Base-by-base conservation (phyloP, 2,329 filamentous ascomycete genomes). In the Exophiala aquamarina region DNA sequence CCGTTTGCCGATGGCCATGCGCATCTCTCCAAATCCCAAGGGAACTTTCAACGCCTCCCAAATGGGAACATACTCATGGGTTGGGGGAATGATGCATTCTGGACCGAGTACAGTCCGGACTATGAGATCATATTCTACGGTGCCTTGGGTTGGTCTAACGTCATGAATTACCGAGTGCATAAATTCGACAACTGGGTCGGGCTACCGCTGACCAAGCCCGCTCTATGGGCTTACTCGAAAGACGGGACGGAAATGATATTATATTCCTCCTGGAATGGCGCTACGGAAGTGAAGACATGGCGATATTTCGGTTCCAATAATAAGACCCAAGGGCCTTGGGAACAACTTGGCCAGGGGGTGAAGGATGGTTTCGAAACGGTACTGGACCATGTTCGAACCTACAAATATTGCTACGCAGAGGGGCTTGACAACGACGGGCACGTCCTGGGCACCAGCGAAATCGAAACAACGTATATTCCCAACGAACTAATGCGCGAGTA, bases 111-210 rank as follows among this genome's bases (percentile, higher is more conserved):
- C 56, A 34, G 44, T 10, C 18, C 47, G n/a, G 41, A 49, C 15
- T 72, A 49, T 64, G 61, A 50, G 59, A 62, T 56, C 62, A 60
- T 59, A 62, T 41, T 67, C 59, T 56, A 61, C 20, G 63, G 62
- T 1, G 48, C 60, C 11, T 26, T 26, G 23, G 23, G 6, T 6
- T 6, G 11, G 23, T 26, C 23, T 6, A n/a, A n/a, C n/a, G 70
- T 77, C 2, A 71, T 75, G 57, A 78, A 74, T 41, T 83, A 83
- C 57, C 73, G 79, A 20, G 72, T 71, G 2, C 76, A 76, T 61
- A 78, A 77, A 56, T 36, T 29, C n/a, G 67, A 72, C 47, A n/a
- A n/a, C n/a, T 84, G 79, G 77, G 69, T 70, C 3, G 77, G 74
- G 0, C 60, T 66, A 10, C 77, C 77, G 0, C 46, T 44, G 15